phyloP scores from a whole-genome alignment of 805 yeast genomes.

The Lipomyces oligophaga region DNA sequence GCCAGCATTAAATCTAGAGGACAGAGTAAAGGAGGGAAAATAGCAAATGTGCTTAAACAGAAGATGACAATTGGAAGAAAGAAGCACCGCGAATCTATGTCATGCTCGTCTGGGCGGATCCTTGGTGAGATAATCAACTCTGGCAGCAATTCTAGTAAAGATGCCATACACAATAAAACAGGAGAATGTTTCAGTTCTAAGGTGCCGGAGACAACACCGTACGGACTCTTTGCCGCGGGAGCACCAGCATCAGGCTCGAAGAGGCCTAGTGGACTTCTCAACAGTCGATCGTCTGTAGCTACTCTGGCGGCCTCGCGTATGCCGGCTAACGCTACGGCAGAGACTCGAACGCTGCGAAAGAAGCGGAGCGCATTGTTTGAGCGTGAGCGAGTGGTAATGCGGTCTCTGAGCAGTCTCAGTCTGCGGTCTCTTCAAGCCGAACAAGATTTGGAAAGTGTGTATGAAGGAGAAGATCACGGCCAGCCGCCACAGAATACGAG shows the following conservation, averaged over 20 bases:
- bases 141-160: not conserved
- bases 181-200: too few species aligned
- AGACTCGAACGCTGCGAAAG: conserved; percentile 10
- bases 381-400: conserved; percentile 22
- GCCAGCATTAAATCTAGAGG: too few species aligned
- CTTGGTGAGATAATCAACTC: not conserved
- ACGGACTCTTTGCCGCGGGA: conserved; percentile 17
- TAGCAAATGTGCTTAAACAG: not conserved
- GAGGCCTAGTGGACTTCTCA: not conserved
- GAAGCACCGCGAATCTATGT: too few species aligned
- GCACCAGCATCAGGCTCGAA: conserved; percentile 8
- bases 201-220: conserved; percentile 12
- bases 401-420: conserved; percentile 25
- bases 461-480: not conserved
- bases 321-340: not conserved
- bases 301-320: not conserved
- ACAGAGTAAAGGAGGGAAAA: too few species aligned
- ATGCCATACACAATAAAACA: not conserved
- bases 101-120: not conserved
- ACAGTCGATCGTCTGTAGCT: not conserved
- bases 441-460: conserved; percentile 1
- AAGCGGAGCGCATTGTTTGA: conserved; percentile 26
- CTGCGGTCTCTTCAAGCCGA: conserved; percentile 20
- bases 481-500: conserved; percentile 6
- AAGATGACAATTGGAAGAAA: too few species aligned